Base-by-base conservation (phyloP, 108 stramenopile genomes). In the Schizochytrium sp. region DNA sequence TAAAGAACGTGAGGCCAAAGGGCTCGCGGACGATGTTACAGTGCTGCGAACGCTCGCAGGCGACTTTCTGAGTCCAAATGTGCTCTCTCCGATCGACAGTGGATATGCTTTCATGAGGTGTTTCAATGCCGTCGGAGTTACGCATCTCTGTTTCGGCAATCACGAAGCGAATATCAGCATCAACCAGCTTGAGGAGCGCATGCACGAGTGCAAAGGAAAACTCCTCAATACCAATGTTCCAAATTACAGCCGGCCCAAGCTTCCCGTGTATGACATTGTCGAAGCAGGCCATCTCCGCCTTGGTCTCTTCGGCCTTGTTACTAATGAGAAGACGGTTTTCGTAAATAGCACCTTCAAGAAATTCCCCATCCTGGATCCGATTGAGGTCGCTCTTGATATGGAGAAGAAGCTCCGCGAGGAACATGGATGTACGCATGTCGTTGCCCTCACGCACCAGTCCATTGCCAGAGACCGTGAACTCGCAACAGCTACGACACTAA, bases 141-240 rank as follows among this genome's bases (percentile, higher is more conserved):
- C 94, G 13, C 95, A 96, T 87, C 92, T 93, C 13, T 95, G 92
- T 42, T 89, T 96, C 13, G 96, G 96, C 1, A 96, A 96, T 92
- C 95, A 96, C 72, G 96, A 96, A 61, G 92, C 94, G 0, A 95
- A 96, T 88, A 72, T 96, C 55, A 72, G 90, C 46, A 61, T 94
- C 49, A 87, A 88, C 17, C 64, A 72, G 50, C 89, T 89, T 42
- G 50, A 19, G 57, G 38, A 38, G 56, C 72, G 89, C 47, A 3
- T 56, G 42, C 38, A 57, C 72, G 72, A 76, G 89, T 73, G 69
- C 89, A 15, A 42, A n/a, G 89, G 53, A 5, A 41, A 46, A 28
- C 17, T 55, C 56, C 46, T 96, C 42, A 96, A 96, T 89, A 89
- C 93, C 56, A 96, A 96, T 72, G 92, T 96, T 58, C 53, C 76